A percentile compares a stretch with the other conserved stretches of the same genome.
Evolutionary conservation across 2,329 filamentous ascomycete genomes (phyloP).

Genomic region (Leptographium flavum): DNA sequence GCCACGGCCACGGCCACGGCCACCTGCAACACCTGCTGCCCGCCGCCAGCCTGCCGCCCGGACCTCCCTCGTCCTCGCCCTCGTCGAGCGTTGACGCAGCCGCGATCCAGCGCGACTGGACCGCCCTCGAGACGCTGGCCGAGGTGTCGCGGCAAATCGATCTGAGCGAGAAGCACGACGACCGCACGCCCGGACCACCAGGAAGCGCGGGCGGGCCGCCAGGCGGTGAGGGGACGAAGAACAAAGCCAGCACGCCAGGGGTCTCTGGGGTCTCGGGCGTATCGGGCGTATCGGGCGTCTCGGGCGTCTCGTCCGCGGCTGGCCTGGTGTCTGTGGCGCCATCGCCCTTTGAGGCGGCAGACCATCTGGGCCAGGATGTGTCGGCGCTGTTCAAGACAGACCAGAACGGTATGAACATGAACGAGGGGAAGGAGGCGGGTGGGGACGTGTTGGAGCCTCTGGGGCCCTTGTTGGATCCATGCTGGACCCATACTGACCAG

Average conservation of each 20-base stretch:
- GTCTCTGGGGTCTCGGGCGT: background rate
- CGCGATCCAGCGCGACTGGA: slow-evolving; percentile 45
- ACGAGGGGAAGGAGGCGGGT: background rate
- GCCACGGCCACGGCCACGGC: background rate
- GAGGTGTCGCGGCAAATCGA: slow-evolving; percentile 77
- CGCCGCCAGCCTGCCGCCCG: slow-evolving; percentile 5
- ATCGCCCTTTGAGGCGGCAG: background rate
- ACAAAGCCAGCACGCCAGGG: background rate
- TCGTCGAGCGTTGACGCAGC: slow-evolving; percentile 22
- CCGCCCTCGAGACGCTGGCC: slow-evolving; percentile 71
- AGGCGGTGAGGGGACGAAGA: background rate
- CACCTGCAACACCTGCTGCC: slow-evolving; percentile 10
- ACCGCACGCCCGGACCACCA: slow-evolving; percentile 29
- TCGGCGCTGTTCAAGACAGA: background rate
- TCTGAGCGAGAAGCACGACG: slow-evolving; percentile 44
- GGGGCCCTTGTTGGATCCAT: too few species aligned
- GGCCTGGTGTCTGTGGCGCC: background rate
- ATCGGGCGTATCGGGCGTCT: background rate
- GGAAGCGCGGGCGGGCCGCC: slow-evolving; percentile 17
- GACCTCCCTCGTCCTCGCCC: slow-evolving; percentile 3
- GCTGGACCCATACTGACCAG: background rate
- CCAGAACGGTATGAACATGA: background rate
- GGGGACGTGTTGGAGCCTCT: too few species aligned
- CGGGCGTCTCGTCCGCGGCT: background rate
- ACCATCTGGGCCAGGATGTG: background rate